Percentiles rank a stretch among this genome's conserved stretches.
Evolutionary conservation across 306 rosid genomes (phyloP).

Genomic region (Mimosa pudica): DNA sequence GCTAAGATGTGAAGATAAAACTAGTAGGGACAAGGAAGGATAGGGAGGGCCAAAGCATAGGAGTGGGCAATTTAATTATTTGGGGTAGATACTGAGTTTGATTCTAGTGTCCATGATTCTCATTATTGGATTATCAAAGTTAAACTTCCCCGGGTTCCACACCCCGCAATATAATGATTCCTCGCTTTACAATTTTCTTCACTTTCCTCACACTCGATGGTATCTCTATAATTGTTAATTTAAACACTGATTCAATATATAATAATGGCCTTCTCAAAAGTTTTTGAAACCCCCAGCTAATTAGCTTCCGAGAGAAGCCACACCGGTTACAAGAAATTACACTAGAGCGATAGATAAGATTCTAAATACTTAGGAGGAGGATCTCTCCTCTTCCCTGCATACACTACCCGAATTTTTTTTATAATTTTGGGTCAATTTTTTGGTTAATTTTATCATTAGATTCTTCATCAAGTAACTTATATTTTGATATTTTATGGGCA

Average conservation of each 20-base stretch:
- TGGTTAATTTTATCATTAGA: too few species aligned
- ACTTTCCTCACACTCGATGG: constrained; percentile 42
- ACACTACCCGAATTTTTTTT: too few species aligned
- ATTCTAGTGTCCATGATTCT: constrained; percentile 60
- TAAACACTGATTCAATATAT: not conserved
- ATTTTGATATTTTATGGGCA: too few species aligned
- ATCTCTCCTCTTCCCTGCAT: too few species aligned
- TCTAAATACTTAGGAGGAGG: too few species aligned
- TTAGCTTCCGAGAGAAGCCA: constrained; percentile 45
- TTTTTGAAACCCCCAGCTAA: constrained; percentile 30
- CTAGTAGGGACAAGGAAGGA: constrained; percentile 61
- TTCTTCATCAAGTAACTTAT: too few species aligned
- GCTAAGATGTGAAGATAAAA: constrained; percentile 43
- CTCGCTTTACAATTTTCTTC: constrained; percentile 55
- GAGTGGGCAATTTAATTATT: constrained; percentile 74
- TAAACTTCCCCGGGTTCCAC: constrained; percentile 65
- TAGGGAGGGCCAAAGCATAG: constrained; percentile 52
- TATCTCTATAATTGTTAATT: not conserved
- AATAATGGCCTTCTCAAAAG: constrained; percentile 40
- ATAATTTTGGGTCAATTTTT: too few species aligned
- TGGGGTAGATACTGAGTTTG: constrained; percentile 75
- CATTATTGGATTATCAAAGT: constrained; percentile 74
- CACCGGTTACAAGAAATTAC: not conserved
- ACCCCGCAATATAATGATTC: constrained; percentile 43
- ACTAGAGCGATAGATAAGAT: too few species aligned